These are phyloP conservation scores for Pichia norvegensis DNA, from an alignment of 1,139 yeast genomes.

Conservation along the genomic window DNA sequence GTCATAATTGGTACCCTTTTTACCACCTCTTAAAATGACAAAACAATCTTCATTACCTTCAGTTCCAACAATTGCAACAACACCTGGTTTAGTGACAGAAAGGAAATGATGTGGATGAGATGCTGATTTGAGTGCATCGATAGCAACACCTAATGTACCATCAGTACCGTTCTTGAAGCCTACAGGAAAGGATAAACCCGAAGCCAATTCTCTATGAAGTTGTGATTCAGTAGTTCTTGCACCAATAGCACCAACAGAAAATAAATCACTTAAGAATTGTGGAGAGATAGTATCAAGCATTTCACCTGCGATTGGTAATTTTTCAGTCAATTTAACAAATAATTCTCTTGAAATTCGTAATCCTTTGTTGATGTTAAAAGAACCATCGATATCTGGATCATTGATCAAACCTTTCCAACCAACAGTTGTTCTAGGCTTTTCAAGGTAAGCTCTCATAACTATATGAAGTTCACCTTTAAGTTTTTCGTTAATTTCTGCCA, in stretches of 20 bases:
- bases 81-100: constrained; percentile 89
- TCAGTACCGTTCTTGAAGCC: constrained; percentile 99
- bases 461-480: constrained; percentile 70
- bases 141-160: constrained; percentile 86
- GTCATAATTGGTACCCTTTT: constrained; percentile 84
- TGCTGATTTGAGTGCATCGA: constrained; percentile 92
- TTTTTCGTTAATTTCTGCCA: constrained; percentile 52
- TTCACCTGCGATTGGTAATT: constrained; percentile 90
- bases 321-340: constrained; percentile 73
- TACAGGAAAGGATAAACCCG: constrained; percentile 94
- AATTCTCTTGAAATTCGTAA: constrained; percentile 80
- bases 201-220: constrained; percentile 92
- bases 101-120: constrained; percentile 90
- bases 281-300: constrained; percentile 98
- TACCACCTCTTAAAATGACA: constrained; percentile 92
- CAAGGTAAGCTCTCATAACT: constrained; percentile 96
- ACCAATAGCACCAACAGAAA: constrained; percentile 96
- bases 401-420: constrained; percentile 98
- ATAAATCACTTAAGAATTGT: constrained; percentile 84
- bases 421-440: constrained; percentile 96
- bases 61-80: constrained; percentile 91
- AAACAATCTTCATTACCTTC: constrained; percentile 90
- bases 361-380: constrained; percentile 93
- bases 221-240: constrained; percentile 99
- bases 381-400: constrained; percentile 92